Conservation (phyloP, 2,329 filamentous ascomycete genomes). For the Penicillium sp. region DNA sequence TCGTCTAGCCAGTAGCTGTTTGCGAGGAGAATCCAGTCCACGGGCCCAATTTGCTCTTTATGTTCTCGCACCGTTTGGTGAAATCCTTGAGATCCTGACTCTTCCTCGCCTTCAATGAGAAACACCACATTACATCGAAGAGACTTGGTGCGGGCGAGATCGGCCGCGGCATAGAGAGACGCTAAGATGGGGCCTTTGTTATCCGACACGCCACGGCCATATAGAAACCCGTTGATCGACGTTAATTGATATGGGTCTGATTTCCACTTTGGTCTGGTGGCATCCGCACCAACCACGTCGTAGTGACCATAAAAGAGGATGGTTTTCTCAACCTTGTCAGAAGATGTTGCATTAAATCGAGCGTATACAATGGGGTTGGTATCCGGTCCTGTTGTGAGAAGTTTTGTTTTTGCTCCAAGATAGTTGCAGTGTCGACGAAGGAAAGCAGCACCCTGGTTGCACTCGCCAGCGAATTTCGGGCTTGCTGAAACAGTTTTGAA, state of each 20-base stretch:
- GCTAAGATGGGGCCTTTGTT: constrained; percentile 97
- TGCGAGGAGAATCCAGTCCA: constrained; percentile 92
- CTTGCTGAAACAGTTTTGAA: constrained; percentile 91
- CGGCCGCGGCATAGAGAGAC: constrained; percentile 89
- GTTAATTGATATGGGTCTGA: constrained; percentile 88
- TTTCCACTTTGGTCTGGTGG: constrained; percentile 79
- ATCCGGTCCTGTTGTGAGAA: constrained; percentile 78
- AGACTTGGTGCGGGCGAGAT: constrained; percentile 80
- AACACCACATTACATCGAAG: constrained; percentile 90
- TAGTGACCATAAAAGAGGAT: constrained; percentile 98
- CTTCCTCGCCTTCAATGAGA: constrained; percentile 94
- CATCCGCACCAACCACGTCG: constrained; percentile 90
- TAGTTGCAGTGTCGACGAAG: constrained; percentile 89
- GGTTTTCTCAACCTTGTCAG: constrained; percentile 72
- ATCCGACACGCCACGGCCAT: constrained; percentile 94
- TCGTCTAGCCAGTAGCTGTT: constrained; percentile 99
- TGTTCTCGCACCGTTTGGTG: constrained; percentile 78
- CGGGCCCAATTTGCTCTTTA: constrained; percentile 81
- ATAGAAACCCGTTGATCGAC: constrained; percentile 88
- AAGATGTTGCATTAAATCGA: constrained; percentile 76
- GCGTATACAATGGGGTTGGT: constrained; percentile 94
- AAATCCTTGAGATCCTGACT: constrained; percentile 90
- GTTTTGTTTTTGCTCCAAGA: constrained; percentile 84
- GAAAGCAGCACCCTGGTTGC: constrained; percentile 88
- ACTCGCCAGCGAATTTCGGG: constrained; percentile 85